phyloP scores from a whole-genome alignment of 2,329 filamentous ascomycete species.

The Coniochaeta pulveracea region DNA sequence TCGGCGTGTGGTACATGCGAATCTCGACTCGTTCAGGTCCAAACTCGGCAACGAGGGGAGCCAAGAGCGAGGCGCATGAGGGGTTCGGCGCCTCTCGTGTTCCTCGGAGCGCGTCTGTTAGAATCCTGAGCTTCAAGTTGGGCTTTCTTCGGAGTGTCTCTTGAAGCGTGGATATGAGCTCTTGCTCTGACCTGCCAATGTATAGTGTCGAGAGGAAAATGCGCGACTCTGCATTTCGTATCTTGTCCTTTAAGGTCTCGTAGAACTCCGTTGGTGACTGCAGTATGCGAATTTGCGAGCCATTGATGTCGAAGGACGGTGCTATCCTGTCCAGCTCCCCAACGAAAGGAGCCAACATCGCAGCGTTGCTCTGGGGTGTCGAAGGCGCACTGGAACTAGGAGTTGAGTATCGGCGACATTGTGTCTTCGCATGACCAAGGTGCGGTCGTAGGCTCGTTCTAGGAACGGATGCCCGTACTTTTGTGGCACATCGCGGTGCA shows the following conservation, averaged over 20 bases:
- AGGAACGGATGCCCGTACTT: slow-evolving; percentile 9
- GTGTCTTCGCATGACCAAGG: slow-evolving; percentile 21
- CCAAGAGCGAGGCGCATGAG: slow-evolving; percentile 80
- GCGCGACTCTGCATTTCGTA: slow-evolving; percentile 62
- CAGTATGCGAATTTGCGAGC: slow-evolving; percentile 70
- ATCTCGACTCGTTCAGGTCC: slow-evolving; percentile 77
- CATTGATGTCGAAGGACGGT: slow-evolving; percentile 78
- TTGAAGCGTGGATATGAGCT: slow-evolving; percentile 65
- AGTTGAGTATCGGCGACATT: slow-evolving; percentile 29
- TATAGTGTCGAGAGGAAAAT: slow-evolving; percentile 96
- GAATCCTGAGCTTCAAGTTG: slow-evolving; percentile 69
- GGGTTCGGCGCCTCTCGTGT: slow-evolving; percentile 80
- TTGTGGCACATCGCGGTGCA: slow-evolving; percentile 13
- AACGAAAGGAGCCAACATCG: slow-evolving; percentile 41
- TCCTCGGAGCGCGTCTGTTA: slow-evolving; percentile 84
- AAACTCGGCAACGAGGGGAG: slow-evolving; percentile 74
- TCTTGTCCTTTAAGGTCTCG: slow-evolving; percentile 79
- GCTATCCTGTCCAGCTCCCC: slow-evolving; percentile 77
- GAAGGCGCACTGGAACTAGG: slow-evolving; percentile 14
- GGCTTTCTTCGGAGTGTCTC: slow-evolving; percentile 65
- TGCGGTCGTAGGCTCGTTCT: slow-evolving; percentile 12
- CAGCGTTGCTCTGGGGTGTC: slow-evolving; percentile 20
- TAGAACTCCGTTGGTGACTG: slow-evolving; percentile 84
- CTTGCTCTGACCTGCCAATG: slow-evolving; percentile 85
- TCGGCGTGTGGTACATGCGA: slow-evolving; percentile 96